Base-by-base conservation (phyloP, 75 land plant species). In the Selaginella moellendorffii region DNA sequence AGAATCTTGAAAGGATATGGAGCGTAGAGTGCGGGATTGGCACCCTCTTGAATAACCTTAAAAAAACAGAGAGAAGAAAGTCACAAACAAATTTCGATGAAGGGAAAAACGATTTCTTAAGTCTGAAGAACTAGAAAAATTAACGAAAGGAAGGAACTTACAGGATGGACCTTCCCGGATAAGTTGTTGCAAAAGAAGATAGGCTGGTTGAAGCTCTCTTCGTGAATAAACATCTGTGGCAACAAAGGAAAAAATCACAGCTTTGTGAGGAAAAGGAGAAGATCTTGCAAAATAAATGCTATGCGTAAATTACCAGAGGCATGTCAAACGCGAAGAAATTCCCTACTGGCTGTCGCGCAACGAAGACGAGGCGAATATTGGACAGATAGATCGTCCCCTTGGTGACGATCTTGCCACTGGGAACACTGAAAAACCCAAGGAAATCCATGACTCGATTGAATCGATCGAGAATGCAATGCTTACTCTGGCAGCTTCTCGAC, bases 171-270 rank as follows among this genome's bases (percentile, higher is more conserved):
- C 61, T 54, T 64, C 51, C 98, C 96, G 23, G 98, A 74, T 27
- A 93, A 78, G 61, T 93, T 88, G 80, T 93, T 93, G 80, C 91
- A 91, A 63, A 62, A 64, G 30, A 93, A 85, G 31, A 93, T 83
- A 51, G 98, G 98, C 65, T 93, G 98, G 61, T 89, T 83, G 58
- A 93, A 93, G 60, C 77, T 85, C 68, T 93, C 96, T 28, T 75
- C 85, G 63, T 85, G 96, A 30, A 93, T 74, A 71, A 79, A 80
- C 2, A 88, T 77, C 98, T 92, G 87, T 71, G 46, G 14, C 46
- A 36, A 5, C 46, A 36, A 5, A 5, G 10, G 14, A 36, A 14
- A 36, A 36, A 36, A 5, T 36, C 46, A 36, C 5, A 36, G 5
- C 5, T 36, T 5, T 36, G 14, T 36, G 5, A 5, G 14, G 10